Percentiles rank a stretch among this genome's conserved stretches.
These are phyloP conservation scores for Akanthomyces uredinophilus DNA, from an alignment of 2,329 filamentous ascomycete species.

Conservation along the genomic window DNA sequence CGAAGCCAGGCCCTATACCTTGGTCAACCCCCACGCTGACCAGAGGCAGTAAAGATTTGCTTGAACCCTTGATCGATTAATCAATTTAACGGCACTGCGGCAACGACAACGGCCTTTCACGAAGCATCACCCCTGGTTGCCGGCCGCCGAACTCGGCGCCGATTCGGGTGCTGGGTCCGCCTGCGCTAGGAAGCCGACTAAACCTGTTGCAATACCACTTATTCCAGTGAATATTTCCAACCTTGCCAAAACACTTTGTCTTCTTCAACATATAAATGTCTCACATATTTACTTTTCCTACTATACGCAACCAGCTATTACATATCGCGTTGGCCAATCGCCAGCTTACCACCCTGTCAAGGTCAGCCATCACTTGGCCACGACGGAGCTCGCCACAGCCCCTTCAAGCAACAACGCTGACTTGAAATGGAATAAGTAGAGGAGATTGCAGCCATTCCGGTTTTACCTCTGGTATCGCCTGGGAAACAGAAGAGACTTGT, in stretches of 20 bases:
- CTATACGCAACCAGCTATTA: not conserved
- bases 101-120: not conserved
- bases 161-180: conserved; percentile 14
- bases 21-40: too few species aligned
- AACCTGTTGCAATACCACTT: conserved; percentile 10
- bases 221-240: conserved; percentile 13
- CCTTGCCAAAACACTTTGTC: not conserved
- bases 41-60: not conserved
- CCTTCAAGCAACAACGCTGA: too few species aligned
- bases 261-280: not conserved
- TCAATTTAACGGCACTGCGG: too few species aligned
- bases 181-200: conserved; percentile 1
- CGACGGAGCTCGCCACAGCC: too few species aligned
- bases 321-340: not conserved
- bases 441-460: too few species aligned
- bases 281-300: not conserved
- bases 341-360: not conserved
- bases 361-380: not conserved
- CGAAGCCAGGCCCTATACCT: not conserved
- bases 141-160: conserved; percentile 23
- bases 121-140: not conserved
- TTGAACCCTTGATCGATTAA: not conserved
- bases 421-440: too few species aligned
- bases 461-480: too few species aligned
- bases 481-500: too few species aligned